These are phyloP conservation scores for Aureobasidium musti DNA, from an alignment of 2,329 filamentous ascomycete species.

Conservation along the genomic window DNA sequence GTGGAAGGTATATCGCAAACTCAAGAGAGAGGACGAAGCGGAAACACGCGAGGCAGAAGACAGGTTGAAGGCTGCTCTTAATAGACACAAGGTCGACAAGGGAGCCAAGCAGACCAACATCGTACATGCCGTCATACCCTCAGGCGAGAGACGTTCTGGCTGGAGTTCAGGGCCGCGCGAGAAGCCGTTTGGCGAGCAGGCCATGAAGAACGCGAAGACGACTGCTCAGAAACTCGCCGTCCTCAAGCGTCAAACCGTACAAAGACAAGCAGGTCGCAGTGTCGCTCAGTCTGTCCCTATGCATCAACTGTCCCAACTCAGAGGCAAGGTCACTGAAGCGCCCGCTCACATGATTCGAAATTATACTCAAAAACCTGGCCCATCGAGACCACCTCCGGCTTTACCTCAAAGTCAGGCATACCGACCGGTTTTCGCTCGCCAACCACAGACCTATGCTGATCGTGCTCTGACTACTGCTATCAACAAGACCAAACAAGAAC, in stretches of 20 bases:
- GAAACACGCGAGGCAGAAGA: conserved; percentile 41
- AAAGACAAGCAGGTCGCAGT: conserved; percentile 17
- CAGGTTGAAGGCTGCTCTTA: conserved; percentile 56
- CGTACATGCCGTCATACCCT: conserved; percentile 33
- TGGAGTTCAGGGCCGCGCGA: conserved; percentile 14
- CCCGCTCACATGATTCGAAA: conserved; percentile 59
- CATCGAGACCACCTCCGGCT: background rate
- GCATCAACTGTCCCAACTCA: conserved; percentile 27
- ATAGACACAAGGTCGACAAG: conserved; percentile 59
- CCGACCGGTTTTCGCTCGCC: conserved; percentile 10
- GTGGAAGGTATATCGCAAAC: conserved; percentile 70
- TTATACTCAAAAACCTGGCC: conserved; percentile 35
- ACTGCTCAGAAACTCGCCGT: background rate
- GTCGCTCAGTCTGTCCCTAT: conserved; percentile 20
- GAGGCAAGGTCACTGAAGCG: conserved; percentile 48
- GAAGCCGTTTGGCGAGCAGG: conserved; percentile 22
- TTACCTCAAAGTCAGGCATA: background rate
- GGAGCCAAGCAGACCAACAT: conserved; percentile 54
- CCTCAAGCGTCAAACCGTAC: conserved; percentile 21
- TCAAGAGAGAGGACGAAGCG: conserved; percentile 46
- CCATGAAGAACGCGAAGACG: conserved; percentile 33
- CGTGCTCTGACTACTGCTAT: background rate
- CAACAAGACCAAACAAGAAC: conserved; percentile 20
- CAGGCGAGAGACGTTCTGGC: conserved; percentile 7
- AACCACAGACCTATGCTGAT: conserved; percentile 13